phyloP scores from a whole-genome alignment of 1,284 basidiomycete genomes.

The Boletus albobrunnescens region DNA sequence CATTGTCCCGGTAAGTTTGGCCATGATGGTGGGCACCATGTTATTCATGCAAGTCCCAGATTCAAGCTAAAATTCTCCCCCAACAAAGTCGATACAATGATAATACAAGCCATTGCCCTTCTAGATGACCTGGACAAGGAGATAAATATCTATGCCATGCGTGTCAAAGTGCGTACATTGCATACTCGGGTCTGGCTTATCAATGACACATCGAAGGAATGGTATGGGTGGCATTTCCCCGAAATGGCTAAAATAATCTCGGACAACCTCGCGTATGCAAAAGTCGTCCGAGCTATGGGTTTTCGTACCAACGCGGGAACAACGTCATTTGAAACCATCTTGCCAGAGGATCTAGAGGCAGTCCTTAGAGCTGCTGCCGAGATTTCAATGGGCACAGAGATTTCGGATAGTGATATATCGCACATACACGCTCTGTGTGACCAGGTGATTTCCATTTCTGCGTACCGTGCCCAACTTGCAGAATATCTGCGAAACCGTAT shows the following conservation, averaged over 20 bases:
- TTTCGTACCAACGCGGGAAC: constrained; percentile 90
- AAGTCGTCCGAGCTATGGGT: constrained; percentile 85
- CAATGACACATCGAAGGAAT: constrained; percentile 63
- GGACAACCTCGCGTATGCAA: constrained; percentile 96
- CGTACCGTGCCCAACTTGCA: constrained; percentile 90
- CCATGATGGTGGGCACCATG: constrained; percentile 4
- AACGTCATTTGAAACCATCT: constrained; percentile 84
- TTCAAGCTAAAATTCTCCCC: constrained; percentile 99
- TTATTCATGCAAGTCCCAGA: constrained; percentile 40
- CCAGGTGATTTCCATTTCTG: constrained; percentile 94
- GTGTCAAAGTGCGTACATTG: constrained; percentile 76
- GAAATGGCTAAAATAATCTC: constrained; percentile 98
- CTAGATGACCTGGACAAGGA: constrained; percentile 99
- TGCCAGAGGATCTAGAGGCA: constrained; percentile 93
- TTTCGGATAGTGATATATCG: constrained; percentile 90
- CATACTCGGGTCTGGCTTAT: neutral
- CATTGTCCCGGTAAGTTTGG: constrained; percentile 71
- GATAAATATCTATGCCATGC: constrained; percentile 99
- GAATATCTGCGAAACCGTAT: constrained; percentile 97
- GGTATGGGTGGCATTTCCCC: constrained; percentile 99
- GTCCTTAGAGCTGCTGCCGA: constrained; percentile 90
- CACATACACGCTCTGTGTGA: constrained; percentile 96
- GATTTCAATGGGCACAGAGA: constrained; percentile 99
- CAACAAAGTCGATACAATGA: constrained; percentile 99
- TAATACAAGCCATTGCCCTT: constrained; percentile 97